Conservation (phyloP, 352 stramenopile genomes). For the Phytophthora constricta region DNA sequence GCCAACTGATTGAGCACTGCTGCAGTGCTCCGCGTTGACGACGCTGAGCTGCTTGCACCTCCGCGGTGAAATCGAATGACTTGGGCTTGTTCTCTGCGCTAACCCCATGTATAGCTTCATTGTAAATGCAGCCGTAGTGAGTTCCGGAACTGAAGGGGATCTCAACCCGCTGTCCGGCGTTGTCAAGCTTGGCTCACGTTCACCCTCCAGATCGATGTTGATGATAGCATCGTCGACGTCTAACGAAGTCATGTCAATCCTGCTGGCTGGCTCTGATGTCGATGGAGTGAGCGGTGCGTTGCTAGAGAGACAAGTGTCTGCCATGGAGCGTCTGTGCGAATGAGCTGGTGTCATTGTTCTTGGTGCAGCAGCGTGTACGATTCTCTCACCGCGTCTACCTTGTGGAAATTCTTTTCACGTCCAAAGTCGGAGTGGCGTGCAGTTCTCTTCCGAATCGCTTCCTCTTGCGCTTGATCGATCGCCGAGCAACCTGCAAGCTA, state of each 20-base stretch:
- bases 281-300: slow-evolving; percentile 25
- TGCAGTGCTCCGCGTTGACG: slow-evolving; percentile 29
- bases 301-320: slow-evolving; percentile 31
- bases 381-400: too few relatives aligned
- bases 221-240: slow-evolving; percentile 21
- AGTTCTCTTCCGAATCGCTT: too few relatives aligned
- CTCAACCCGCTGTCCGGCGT: slow-evolving; percentile 15
- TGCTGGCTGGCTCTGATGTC: slow-evolving; percentile 13
- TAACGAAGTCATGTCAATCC: slow-evolving; percentile 6
- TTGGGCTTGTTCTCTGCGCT: slow-evolving; percentile 20
- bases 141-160: slow-evolving; percentile 21
- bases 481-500: too few relatives aligned
- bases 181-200: slow-evolving; percentile 16
- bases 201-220: slow-evolving; percentile 15
- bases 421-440: too few relatives aligned
- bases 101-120: neutral
- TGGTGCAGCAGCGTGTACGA: too few relatives aligned
- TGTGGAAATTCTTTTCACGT: too few relatives aligned
- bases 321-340: slow-evolving; percentile 19
- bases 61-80: slow-evolving; percentile 24
- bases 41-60: slow-evolving; percentile 24
- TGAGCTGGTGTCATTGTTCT: neutral
- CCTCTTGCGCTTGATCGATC: too few relatives aligned
- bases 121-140: slow-evolving; percentile 26
- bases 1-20: slow-evolving; percentile 61